Evolutionary conservation across 257 asterid species (phyloP).

Genomic region (Salvia miltiorrhiza): DNA sequence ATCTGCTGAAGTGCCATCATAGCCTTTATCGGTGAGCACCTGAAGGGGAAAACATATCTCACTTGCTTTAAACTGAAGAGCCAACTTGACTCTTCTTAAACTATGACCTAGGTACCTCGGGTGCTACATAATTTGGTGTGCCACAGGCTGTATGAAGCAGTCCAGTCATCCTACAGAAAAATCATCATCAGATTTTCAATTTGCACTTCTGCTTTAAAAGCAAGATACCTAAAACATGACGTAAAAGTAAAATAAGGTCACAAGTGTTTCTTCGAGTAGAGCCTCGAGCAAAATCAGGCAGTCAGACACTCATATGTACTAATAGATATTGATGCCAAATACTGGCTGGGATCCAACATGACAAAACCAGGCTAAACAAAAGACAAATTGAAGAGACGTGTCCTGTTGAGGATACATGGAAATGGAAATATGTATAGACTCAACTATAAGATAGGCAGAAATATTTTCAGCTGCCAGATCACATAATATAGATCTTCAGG

Average conservation of each 20-base stretch:
- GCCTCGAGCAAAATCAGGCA: not conserved
- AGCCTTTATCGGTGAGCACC: slow-evolving; percentile 74
- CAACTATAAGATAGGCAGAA: not conserved
- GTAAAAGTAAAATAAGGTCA: not conserved
- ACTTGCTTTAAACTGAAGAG: slow-evolving; percentile 20
- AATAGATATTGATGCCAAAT: slow-evolving; percentile 1
- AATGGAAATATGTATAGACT: not conserved
- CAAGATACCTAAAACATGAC: not conserved
- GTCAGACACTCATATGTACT: not conserved
- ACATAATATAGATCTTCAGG: not conserved
- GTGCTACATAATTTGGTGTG: slow-evolving; percentile 87
- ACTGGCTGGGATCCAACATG: slow-evolving; percentile 1
- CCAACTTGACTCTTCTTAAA: slow-evolving; percentile 14
- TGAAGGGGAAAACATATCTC: slow-evolving; percentile 26
- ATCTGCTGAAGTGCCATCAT: slow-evolving; percentile 76
- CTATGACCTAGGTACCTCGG: slow-evolving; percentile 52
- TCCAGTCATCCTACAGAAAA: slow-evolving; percentile 62
- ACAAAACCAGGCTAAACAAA: not conserved
- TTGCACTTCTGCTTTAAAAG: not conserved
- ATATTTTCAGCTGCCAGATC: not conserved
- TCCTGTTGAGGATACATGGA: not conserved
- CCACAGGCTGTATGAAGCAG: slow-evolving; percentile 87
- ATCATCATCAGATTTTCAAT: slow-evolving; percentile 2
- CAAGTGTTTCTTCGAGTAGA: not conserved
- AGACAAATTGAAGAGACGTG: not conserved